Conservation (phyloP, 2,329 filamentous ascomycete species). For the Phaeosphaeria sp. region DNA sequence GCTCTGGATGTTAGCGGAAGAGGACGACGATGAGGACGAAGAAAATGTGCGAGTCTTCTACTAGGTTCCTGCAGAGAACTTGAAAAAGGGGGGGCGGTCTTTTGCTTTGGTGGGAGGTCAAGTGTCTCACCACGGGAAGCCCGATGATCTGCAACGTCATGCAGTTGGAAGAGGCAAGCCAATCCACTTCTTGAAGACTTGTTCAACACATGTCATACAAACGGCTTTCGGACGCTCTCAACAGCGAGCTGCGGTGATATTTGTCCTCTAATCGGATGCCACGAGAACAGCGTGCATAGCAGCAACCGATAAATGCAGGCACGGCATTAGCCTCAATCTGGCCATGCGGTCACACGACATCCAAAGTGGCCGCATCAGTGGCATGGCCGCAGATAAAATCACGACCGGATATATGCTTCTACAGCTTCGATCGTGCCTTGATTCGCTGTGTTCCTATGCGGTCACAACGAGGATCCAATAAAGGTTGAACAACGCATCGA, state of each 20-base stretch:
- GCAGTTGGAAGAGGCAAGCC: neutral
- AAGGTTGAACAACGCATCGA: too few relatives aligned
- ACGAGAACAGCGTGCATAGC: neutral
- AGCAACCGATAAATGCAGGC: neutral
- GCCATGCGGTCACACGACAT: neutral
- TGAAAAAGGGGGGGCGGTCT: neutral
- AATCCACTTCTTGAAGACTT: neutral
- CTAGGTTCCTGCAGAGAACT: slow-evolving; percentile 11
- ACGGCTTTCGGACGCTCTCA: neutral
- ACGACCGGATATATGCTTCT: too few relatives aligned
- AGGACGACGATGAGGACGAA: slow-evolving; percentile 24
- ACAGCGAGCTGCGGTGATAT: neutral
- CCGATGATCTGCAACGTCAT: neutral
- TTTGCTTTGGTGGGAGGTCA: neutral
- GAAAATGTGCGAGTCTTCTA: slow-evolving; percentile 37
- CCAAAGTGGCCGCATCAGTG: neutral
- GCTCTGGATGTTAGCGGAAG: slow-evolving; percentile 34
- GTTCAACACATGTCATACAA: neutral
- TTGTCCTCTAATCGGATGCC: neutral
- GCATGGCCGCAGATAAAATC: too few relatives aligned
- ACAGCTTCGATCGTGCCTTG: too few relatives aligned
- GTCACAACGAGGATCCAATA: too few relatives aligned
- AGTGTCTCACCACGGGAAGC: neutral
- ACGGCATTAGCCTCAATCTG: neutral
- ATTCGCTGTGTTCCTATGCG: too few relatives aligned